Base-by-base conservation (phyloP, 2,329 filamentous ascomycete genomes). In the Penicillium sclerotigenum region DNA sequence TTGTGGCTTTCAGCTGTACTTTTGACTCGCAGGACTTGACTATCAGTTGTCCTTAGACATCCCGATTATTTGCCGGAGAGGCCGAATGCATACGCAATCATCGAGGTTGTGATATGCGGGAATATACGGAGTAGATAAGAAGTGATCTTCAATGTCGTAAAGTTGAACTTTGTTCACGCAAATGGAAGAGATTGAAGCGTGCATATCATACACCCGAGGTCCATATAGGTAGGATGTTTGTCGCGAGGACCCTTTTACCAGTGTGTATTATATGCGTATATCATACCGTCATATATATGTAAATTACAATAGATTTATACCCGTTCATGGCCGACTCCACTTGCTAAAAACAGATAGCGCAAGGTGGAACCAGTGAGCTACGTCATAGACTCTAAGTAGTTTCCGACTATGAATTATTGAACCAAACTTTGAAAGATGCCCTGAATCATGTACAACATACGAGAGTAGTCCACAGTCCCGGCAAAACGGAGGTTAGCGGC, bases 321-420 rank as follows among this genome's bases (percentile, higher is more conserved):
- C 10, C 11, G 8, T 38, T 31, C 33, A 16, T 34, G 29, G 33
- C 26, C 11, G 24, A 29, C 31, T 34, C 42, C 51, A 53, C 51
- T 24, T 29, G 36, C 57, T 46, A 43, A 49, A 59, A 57, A 31
- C 41, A 54, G 57, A 47, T 14, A 34, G 20, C 45, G 45, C 4
- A 18, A 22, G 18, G 5, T 41, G 22, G 8, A 14, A 41, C n/a
- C 13, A 50, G 31, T 52, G 13, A 43, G 54, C 16, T 31, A 52
- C 56, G 55, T 59, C 58, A 59, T 59, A n/a, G 58, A 59, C 55
- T 59, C 34, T 46, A 22, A 33, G 38, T 37, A 16, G 14, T 29
- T 31, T 7, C 10, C 26, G 26, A 34, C 5, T 18, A 22, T 34
- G 16, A 13, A 46, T 29, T 20, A 9, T 28, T 16, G 10, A 50